phyloP scores from a whole-genome alignment of 805 yeast species.

The Kazachstania kunashirensis region DNA sequence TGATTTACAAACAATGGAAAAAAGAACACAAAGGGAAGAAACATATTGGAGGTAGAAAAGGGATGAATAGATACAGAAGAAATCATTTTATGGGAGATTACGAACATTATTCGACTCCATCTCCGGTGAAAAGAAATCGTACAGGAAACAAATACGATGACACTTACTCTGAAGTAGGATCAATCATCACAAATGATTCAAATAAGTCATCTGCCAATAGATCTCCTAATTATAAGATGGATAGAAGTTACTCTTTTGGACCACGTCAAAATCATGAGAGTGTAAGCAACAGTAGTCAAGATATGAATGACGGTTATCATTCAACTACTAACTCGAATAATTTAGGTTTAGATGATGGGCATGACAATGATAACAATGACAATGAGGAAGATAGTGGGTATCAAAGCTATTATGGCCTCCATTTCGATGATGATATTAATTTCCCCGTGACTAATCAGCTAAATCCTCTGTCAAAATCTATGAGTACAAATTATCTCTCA shows the following conservation, averaged over 20 bases:
- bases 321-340: neutral
- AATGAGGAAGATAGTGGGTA: slow-evolving; percentile 4
- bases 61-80: slow-evolving; percentile 2
- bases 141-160: neutral
- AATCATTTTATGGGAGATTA: slow-evolving; percentile 15
- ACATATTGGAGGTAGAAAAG: slow-evolving; percentile 5
- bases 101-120: slow-evolving; percentile 8
- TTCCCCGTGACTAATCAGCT: slow-evolving; percentile 6
- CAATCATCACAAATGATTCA: neutral
- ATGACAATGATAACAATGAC: neutral
- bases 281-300: neutral
- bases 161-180: too few relatives aligned
- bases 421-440: slow-evolving; percentile 16
- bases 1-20: slow-evolving; percentile 29
- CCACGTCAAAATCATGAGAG: neutral
- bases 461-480: slow-evolving; percentile 22
- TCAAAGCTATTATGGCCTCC: slow-evolving; percentile 21
- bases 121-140: neutral
- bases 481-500: slow-evolving; percentile 64
- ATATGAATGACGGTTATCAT: neutral
- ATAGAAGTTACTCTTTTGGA: neutral
- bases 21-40: slow-evolving; percentile 23
- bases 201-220: neutral
- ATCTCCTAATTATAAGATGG: neutral
- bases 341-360: neutral